phyloP scores from a whole-genome alignment of 352 stramenopile genomes.

The Pilasporangium apinafurcum region DNA sequence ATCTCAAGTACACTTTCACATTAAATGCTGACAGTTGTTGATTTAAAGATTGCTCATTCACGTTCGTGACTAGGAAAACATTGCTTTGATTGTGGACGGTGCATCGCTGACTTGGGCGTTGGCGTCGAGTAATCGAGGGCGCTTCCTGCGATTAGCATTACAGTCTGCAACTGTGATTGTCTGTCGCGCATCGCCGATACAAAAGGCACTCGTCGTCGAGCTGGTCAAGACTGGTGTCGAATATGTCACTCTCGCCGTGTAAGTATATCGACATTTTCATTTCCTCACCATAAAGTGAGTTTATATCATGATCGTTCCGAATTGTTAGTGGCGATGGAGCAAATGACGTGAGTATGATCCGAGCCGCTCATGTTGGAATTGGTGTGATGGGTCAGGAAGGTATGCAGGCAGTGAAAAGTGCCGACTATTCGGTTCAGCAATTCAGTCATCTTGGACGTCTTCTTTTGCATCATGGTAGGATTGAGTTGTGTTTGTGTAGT shows the following conservation, averaged over 20 bases:
- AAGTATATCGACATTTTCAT: no score
- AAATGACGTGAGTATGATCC: slow-evolving; percentile 99
- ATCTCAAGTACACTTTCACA: slow-evolving; percentile 13
- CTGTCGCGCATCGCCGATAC: slow-evolving; percentile 83
- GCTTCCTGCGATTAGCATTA: slow-evolving; percentile 65
- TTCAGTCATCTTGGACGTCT: slow-evolving; percentile 76
- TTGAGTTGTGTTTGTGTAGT: not conserved
- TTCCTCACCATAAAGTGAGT: no score
- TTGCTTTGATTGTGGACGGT: slow-evolving; percentile 67
- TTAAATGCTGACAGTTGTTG: not conserved
- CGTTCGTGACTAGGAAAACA: slow-evolving; percentile 36
- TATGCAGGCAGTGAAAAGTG: slow-evolving; percentile 76
- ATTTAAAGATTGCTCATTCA: not conserved
- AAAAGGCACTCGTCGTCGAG: slow-evolving; percentile 91
- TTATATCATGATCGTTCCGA: not conserved
- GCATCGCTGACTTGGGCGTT: slow-evolving; percentile 54
- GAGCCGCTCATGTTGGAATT: slow-evolving; percentile 97
- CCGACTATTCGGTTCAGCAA: slow-evolving; percentile 78
- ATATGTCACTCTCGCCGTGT: slow-evolving; percentile 92
- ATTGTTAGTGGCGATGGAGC: slow-evolving; percentile 93
- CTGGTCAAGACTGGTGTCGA: slow-evolving; percentile 85
- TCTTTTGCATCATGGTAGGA: slow-evolving; percentile 61
- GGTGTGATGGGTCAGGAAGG: slow-evolving; percentile 98
- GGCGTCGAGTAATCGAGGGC: slow-evolving; percentile 37
- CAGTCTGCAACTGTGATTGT: slow-evolving; percentile 83